These are phyloP conservation scores for Secale cereale DNA, from an alignment of 176 grass and related monocot genomes.

Conservation along the genomic window DNA sequence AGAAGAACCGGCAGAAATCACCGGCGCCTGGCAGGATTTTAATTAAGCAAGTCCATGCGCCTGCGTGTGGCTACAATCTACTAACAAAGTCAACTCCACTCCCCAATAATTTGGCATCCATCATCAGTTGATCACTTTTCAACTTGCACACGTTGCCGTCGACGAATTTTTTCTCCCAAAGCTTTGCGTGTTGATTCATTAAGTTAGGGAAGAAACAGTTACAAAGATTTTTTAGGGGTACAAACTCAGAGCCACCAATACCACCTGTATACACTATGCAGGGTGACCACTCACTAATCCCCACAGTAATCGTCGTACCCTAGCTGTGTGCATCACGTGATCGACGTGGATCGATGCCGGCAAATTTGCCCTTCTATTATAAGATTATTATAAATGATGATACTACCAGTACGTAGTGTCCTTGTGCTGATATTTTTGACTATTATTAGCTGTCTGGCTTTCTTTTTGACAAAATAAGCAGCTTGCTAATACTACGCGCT, in stretches of 20 bases:
- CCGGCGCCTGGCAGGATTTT: too few relatives aligned
- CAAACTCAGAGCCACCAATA: background rate
- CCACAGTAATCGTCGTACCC: background rate
- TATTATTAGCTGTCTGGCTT: background rate
- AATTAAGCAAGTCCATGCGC: background rate
- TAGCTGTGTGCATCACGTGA: background rate
- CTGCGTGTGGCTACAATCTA: background rate
- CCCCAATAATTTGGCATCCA: background rate
- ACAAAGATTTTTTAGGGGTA: too few relatives aligned
- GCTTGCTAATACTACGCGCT: too few relatives aligned
- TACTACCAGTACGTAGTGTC: background rate
- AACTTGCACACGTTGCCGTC: background rate
- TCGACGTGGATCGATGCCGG: background rate
- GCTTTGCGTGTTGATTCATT: too few relatives aligned
- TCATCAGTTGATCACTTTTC: background rate
- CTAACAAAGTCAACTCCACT: background rate
- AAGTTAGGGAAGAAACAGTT: too few relatives aligned
- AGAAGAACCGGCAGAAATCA: background rate
- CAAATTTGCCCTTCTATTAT: background rate
- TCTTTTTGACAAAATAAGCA: background rate
- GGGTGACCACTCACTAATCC: too few relatives aligned
- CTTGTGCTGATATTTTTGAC: background rate
- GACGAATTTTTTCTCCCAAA: background rate
- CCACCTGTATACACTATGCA: too few relatives aligned
- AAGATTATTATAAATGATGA: background rate